A percentile compares a stretch with the other conserved stretches of the same genome.
Conservation (phyloP, 1,284 basidiomycete genomes). For the Marasmius oreades region DNA sequence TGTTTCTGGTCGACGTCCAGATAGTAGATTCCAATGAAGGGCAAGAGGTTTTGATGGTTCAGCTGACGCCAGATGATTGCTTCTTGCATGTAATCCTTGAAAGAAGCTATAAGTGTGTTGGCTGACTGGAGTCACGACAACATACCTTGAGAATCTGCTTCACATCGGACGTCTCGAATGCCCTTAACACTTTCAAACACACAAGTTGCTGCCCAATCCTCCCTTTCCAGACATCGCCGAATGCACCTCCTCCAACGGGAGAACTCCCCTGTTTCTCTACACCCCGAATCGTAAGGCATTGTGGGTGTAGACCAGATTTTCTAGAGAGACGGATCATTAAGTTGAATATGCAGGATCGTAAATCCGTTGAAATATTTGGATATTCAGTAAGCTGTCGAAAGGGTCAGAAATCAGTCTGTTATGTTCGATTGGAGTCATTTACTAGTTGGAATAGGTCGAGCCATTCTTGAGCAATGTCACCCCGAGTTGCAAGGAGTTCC, state of each 20-base stretch:
- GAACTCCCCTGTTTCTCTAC: background rate
- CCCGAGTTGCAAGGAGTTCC: background rate
- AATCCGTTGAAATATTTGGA: background rate
- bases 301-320: background rate
- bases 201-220: background rate
- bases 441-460: background rate
- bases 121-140: background rate
- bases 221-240: background rate
- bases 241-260: background rate
- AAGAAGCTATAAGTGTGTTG: background rate
- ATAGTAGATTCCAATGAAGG: background rate
- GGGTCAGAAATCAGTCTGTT: background rate
- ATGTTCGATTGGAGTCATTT: background rate
- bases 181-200: background rate
- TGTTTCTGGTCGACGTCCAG: background rate
- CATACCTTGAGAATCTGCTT: background rate
- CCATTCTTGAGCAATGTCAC: background rate
- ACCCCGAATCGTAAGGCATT: background rate
- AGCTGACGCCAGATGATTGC: slow-evolving; percentile 2
- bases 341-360: background rate
- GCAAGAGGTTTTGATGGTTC: background rate
- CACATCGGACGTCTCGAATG: background rate
- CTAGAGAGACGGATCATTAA: background rate
- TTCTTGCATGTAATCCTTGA: slow-evolving; percentile 1
- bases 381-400: background rate